These are phyloP conservation scores for Lepidium africanum DNA, from an alignment of 345 rosid species.

Conservation along the genomic window DNA sequence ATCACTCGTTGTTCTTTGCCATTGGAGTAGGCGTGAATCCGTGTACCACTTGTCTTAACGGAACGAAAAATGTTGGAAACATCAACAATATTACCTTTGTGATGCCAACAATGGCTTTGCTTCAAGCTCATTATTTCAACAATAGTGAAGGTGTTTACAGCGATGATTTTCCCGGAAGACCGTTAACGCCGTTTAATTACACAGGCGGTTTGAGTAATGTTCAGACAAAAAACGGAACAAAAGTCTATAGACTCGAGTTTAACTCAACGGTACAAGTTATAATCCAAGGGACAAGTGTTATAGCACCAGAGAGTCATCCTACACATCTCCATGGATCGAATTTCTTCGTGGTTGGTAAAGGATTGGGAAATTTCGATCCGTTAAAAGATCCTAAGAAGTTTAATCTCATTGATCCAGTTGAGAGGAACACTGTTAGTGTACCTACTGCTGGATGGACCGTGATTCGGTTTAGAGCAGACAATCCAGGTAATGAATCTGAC, in stretches of 20 bases:
- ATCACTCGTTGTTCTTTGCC: constrained; percentile 46
- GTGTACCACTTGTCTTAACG: constrained; percentile 55
- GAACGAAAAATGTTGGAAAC: constrained; percentile 31
- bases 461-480: constrained; percentile 68
- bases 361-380: constrained; percentile 60
- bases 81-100: constrained; percentile 57
- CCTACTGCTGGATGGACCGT: constrained; percentile 81
- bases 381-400: constrained; percentile 46
- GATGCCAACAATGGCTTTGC: constrained; percentile 51
- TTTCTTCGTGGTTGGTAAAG: constrained; percentile 57
- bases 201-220: constrained; percentile 41
- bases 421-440: constrained; percentile 66
- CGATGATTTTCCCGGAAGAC: constrained; percentile 56
- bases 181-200: constrained; percentile 42
- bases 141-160: constrained; percentile 54
- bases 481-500: constrained; percentile 46
- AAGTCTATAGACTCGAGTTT: constrained; percentile 42
- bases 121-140: constrained; percentile 60
- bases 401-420: constrained; percentile 73
- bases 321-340: constrained; percentile 67
- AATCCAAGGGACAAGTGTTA: constrained; percentile 58
- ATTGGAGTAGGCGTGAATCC: constrained; percentile 57
- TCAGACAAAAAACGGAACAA: constrained; percentile 56
- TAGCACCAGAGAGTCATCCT: constrained; percentile 75
- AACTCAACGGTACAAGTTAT: constrained; percentile 64